Evolutionary conservation across 2,329 filamentous ascomycete genomes (phyloP), one percentile per base, ranked within the genome.

Genomic region (Aureobasidium sp.): DNA sequence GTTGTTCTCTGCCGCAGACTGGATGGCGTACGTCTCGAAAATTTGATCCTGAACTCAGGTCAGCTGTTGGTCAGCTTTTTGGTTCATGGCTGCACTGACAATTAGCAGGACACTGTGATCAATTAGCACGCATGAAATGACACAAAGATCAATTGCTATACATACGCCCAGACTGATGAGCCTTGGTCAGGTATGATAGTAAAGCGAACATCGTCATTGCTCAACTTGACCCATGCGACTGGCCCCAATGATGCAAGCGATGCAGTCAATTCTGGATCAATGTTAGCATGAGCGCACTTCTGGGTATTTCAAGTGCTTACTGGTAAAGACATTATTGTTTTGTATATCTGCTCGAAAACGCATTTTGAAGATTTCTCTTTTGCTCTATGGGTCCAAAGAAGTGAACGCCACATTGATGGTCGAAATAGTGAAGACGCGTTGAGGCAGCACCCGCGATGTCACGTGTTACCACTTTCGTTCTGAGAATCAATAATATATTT

Each of bases 101-200:
- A 72, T 68, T 3, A 65, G 63, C 6, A 74, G 63, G 17, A 72
- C 70, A 34, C 72, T 75, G 25, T 17, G n/a, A 10, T 12, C 11
- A 6, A 32, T 55, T 25, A 50, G 47, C 11, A 6, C 11, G 3
- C 6, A 7, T 10, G 2, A 16, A 8, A 22, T n/a, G 34, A n/a
- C 12, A 29, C 17, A 1, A n/a, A 14, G 11, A 27, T 25, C 19
- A 34, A 16, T 29, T 65, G 61, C 37, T 61, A 57, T 39, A 82
- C 84, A 66, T 77, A 90, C 77, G 90, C 88, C 93, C 93, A 98
- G 52, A 97, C 91, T 76, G 97, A 91, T 7, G 89, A 94, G 56
- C 93, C 91, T 64, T 88, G 85, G 66, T 96, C 90, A 1, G 93
- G 90, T 57, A 97, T 91, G 63, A 97, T 88, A 56, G 93, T 97